phyloP scores from a whole-genome alignment of 2,329 filamentous ascomycete genomes.

The Penicillium sp. region DNA sequence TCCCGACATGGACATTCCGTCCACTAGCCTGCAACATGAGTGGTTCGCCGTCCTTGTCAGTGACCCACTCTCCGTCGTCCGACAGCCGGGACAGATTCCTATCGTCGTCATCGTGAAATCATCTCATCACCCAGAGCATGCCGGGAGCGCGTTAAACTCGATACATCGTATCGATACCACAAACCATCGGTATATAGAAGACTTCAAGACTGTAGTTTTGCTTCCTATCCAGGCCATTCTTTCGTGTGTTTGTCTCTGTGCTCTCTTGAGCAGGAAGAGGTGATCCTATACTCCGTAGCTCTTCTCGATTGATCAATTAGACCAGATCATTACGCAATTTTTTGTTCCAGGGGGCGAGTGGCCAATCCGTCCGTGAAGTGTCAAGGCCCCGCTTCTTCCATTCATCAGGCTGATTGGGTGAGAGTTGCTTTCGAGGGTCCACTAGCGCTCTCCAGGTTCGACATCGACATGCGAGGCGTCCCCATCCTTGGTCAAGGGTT shows the following conservation, averaged over 20 bases:
- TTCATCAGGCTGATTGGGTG: constrained; percentile 25
- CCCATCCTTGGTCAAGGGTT: not conserved
- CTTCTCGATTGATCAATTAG: not conserved
- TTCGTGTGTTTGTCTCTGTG: not conserved
- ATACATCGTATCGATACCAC: not conserved
- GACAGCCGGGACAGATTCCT: constrained; percentile 32
- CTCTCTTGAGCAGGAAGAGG: no score
- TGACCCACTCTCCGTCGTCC: constrained; percentile 6
- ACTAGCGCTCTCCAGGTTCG: constrained; percentile 25
- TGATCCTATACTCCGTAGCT: not conserved
- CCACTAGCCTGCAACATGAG: not conserved
- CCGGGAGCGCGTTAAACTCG: not conserved
- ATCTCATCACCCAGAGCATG: constrained; percentile 18
- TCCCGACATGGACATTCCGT: not conserved
- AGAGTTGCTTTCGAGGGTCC: constrained; percentile 24
- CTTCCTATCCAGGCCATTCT: no score
- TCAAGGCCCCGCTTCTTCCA: constrained; percentile 14
- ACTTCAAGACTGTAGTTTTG: no score
- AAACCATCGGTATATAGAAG: not conserved
- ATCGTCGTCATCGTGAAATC: constrained; percentile 46
- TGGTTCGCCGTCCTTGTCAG: not conserved
- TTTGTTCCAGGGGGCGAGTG: constrained; percentile 12
- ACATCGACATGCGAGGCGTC: constrained; percentile 21
- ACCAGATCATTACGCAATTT: not conserved
- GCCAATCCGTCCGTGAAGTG: constrained; percentile 9